Evolutionary conservation across 768 basidiomycete genomes (phyloP).

Genomic region (Amanita rubescens): DNA sequence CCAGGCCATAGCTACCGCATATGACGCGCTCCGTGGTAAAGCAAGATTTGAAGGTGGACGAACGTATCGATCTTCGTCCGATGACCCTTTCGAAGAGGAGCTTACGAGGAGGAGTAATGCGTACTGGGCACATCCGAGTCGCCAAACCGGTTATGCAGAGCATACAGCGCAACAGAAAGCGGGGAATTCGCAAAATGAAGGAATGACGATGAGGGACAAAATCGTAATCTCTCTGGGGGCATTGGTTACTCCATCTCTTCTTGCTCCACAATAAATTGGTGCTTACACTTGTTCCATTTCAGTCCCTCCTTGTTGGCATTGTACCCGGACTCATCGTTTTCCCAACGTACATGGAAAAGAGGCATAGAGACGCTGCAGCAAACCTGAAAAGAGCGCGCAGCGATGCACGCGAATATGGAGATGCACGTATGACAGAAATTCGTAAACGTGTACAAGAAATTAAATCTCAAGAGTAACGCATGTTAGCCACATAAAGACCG

Average conservation of each 20-base stretch:
- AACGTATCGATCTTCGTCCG: neutral
- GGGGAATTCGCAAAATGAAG: conserved; percentile 25
- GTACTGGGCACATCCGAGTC: conserved; percentile 25
- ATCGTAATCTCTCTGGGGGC: conserved; percentile 40
- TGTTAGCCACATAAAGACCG: too few species aligned
- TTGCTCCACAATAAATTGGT: neutral
- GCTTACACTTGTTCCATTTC: neutral
- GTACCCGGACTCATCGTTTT: conserved; percentile 34
- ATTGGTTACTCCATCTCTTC: conserved; percentile 29
- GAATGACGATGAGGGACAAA: conserved; percentile 44
- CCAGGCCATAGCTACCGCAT: conserved; percentile 57
- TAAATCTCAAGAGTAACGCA: conserved; percentile 6
- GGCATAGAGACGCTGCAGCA: conserved; percentile 43
- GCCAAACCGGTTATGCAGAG: conserved; percentile 13
- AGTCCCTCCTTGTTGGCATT: conserved; percentile 32
- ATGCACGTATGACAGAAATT: conserved; percentile 44
- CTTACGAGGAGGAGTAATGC: conserved; percentile 41
- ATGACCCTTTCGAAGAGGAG: conserved; percentile 43
- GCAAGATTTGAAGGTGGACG: conserved; percentile 8
- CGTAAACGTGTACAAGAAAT: conserved; percentile 39
- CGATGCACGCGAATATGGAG: conserved; percentile 50
- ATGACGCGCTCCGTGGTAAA: conserved; percentile 45
- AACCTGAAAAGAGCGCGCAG: conserved; percentile 53
- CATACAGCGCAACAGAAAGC: conserved; percentile 9
- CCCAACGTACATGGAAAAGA: conserved; percentile 29